These are phyloP conservation scores for Albugo candida DNA, from an alignment of 352 stramenopile genomes.

Conservation along the genomic window DNA sequence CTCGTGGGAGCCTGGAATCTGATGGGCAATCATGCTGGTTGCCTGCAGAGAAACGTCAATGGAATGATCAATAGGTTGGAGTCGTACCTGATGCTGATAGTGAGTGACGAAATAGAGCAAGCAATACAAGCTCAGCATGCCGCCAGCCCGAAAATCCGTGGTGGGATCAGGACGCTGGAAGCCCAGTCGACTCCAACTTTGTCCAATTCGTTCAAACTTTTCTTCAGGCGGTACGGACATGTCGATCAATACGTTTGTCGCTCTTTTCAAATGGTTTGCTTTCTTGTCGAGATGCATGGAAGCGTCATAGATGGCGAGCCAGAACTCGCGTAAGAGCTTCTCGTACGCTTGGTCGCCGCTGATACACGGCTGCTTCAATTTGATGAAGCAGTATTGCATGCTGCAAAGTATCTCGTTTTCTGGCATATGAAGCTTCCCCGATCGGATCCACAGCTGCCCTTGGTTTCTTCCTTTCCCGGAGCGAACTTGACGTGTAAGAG, in stretches of 20 bases:
- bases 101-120: conserved; percentile 62
- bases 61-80: neutral
- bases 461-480: conserved; percentile 7
- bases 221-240: conserved; percentile 4
- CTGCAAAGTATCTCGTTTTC: conserved; percentile 24
- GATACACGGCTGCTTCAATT: conserved; percentile 51
- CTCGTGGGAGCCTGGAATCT: conserved; percentile 58
- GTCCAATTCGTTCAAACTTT: conserved; percentile 46
- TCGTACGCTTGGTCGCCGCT: conserved; percentile 45
- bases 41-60: neutral
- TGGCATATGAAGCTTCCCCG: conserved; percentile 32
- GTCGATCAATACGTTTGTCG: conserved; percentile 9
- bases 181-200: conserved; percentile 59
- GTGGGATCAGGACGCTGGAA: conserved; percentile 73
- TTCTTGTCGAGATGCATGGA: conserved; percentile 2
- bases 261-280: neutral
- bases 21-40: conserved; percentile 48
- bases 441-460: conserved; percentile 27
- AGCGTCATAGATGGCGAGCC: conserved; percentile 33
- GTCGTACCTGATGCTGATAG: conserved; percentile 29
- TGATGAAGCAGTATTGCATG: conserved; percentile 44
- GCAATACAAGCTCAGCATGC: conserved; percentile 59
- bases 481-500: conserved; percentile 28
- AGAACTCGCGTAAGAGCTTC: conserved; percentile 31
- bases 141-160: conserved; percentile 66